phyloP scores from a whole-genome alignment of 345 rosid species.

The Ricinus communis region DNA sequence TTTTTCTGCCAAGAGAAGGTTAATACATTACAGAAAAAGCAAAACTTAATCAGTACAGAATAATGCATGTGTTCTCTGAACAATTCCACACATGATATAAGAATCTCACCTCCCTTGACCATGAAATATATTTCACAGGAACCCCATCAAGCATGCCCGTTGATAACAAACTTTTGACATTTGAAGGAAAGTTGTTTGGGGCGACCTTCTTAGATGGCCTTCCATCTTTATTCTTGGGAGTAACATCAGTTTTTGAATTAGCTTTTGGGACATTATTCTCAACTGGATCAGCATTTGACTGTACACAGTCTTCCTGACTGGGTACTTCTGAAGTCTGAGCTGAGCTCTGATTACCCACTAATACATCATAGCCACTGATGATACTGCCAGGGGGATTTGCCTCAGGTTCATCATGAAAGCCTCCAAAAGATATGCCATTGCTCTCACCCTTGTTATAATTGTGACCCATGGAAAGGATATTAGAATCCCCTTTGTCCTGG shows the following conservation, averaged over 20 bases:
- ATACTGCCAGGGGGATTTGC: conserved; percentile 38
- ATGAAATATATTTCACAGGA: conserved; percentile 32
- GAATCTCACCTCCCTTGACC: conserved; percentile 32
- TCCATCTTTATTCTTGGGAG: conserved; percentile 18
- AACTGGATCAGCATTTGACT: conserved; percentile 26
- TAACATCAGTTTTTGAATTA: conserved; percentile 1
- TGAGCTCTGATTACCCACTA: conserved; percentile 34
- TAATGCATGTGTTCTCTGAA: background rate
- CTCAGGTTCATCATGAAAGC: conserved; percentile 43
- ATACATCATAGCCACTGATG: conserved; percentile 38
- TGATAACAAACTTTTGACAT: conserved; percentile 31
- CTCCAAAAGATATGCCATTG: conserved; percentile 45
- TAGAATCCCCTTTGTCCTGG: conserved; percentile 41
- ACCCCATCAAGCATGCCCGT: conserved; percentile 31
- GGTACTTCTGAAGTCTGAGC: conserved; percentile 37
- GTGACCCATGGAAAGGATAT: conserved; percentile 41
- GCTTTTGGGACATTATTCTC: conserved; percentile 26
- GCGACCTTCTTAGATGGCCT: conserved; percentile 13
- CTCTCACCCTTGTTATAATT: conserved; percentile 36
- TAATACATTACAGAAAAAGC: background rate
- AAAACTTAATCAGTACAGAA: background rate
- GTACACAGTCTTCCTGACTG: conserved; percentile 26
- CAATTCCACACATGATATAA: background rate
- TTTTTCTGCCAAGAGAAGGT: conserved; percentile 39
- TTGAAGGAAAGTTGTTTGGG: conserved; percentile 28